Percentiles rank a stretch among this genome's conserved stretches.
Evolutionary conservation across 2,329 filamentous ascomycete genomes (phyloP).

Genomic region (Elsinoe perseae): DNA sequence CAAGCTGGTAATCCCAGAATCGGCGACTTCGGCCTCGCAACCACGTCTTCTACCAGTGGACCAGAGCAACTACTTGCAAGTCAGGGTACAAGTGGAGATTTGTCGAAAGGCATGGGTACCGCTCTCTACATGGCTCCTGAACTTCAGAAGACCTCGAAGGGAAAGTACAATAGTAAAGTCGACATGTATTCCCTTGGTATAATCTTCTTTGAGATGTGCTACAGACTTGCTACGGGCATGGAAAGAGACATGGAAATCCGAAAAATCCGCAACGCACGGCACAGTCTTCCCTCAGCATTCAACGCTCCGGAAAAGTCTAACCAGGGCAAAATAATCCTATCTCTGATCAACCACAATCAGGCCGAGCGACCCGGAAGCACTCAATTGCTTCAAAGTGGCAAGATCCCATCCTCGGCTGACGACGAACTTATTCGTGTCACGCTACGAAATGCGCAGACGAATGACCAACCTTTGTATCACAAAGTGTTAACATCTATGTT

Average conservation of each 20-base stretch:
- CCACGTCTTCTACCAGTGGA: slow-evolving; percentile 67
- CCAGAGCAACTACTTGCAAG: slow-evolving; percentile 44
- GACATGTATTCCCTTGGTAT: slow-evolving; percentile 98
- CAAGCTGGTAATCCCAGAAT: slow-evolving; percentile 85
- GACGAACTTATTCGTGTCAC: slow-evolving; percentile 83
- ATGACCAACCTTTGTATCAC: slow-evolving; percentile 77
- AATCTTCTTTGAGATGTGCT: slow-evolving; percentile 97
- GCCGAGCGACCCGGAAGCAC: slow-evolving; percentile 72
- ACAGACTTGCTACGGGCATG: slow-evolving; percentile 53
- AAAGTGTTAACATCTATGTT: slow-evolving; percentile 86
- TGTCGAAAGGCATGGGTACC: slow-evolving; percentile 66
- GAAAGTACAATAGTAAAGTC: slow-evolving; percentile 84
- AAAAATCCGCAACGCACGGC: slow-evolving; percentile 58
- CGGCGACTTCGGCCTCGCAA: slow-evolving; percentile 91
- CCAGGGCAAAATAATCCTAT: slow-evolving; percentile 70
- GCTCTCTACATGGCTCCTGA: slow-evolving; percentile 91
- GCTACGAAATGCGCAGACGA: slow-evolving; percentile 71
- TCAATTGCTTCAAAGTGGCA: slow-evolving; percentile 76
- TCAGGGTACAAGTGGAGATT: slow-evolving; percentile 42
- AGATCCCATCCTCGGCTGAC: slow-evolving; percentile 84
- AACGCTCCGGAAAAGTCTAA: slow-evolving; percentile 57
- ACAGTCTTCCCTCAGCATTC: slow-evolving; percentile 66
- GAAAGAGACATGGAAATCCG: slow-evolving; percentile 60
- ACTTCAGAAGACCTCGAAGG: slow-evolving; percentile 64
- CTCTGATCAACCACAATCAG: slow-evolving; percentile 73